Percentiles rank a stretch among this genome's conserved stretches.
These are phyloP conservation scores for Lodderomyces oxycetoniae DNA, from an alignment of 1,139 yeast species.

Conservation along the genomic window DNA sequence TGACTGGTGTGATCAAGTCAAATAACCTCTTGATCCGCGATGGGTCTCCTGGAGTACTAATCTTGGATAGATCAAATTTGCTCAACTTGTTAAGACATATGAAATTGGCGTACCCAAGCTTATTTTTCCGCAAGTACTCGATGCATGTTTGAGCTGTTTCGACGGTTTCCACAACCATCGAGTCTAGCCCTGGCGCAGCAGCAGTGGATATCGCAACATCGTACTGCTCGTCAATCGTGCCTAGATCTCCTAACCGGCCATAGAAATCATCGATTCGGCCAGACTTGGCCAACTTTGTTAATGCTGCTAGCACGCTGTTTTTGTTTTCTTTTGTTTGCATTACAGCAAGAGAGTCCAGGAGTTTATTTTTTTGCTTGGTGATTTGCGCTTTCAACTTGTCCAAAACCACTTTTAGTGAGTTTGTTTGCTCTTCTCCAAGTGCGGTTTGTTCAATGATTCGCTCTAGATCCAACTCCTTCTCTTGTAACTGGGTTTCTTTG, in stretches of 20 bases:
- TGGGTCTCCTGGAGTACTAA: constrained; percentile 65
- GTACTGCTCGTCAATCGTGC: constrained; percentile 78
- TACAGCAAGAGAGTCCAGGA: constrained; percentile 60
- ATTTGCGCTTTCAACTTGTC: constrained; percentile 52
- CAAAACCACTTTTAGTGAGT: constrained; percentile 44
- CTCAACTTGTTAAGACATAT: constrained; percentile 74
- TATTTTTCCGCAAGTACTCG: constrained; percentile 76
- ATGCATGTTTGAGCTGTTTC: constrained; percentile 92
- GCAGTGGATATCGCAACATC: constrained; percentile 96
- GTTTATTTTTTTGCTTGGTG: constrained; percentile 53
- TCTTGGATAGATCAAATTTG: constrained; percentile 52
- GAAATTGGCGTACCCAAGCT: constrained; percentile 86
- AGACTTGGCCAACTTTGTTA: constrained; percentile 64
- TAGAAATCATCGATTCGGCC: constrained; percentile 85
- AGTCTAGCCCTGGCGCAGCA: constrained; percentile 87
- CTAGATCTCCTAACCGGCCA: constrained; percentile 89
- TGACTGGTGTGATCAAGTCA: constrained; percentile 70
- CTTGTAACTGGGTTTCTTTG: constrained; percentile 44
- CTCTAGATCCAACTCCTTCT: constrained; percentile 40
- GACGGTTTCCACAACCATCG: constrained; percentile 91
- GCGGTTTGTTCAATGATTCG: constrained; percentile 50
- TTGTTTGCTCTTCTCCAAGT: constrained; percentile 56
- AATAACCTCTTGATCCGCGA: constrained; percentile 74
- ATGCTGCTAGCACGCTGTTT: constrained; percentile 66
- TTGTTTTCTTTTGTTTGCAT: constrained; percentile 59